These are phyloP conservation scores for Erigeron canadensis DNA, from an alignment of 129 eudicot genomes.

Conservation along the genomic window DNA sequence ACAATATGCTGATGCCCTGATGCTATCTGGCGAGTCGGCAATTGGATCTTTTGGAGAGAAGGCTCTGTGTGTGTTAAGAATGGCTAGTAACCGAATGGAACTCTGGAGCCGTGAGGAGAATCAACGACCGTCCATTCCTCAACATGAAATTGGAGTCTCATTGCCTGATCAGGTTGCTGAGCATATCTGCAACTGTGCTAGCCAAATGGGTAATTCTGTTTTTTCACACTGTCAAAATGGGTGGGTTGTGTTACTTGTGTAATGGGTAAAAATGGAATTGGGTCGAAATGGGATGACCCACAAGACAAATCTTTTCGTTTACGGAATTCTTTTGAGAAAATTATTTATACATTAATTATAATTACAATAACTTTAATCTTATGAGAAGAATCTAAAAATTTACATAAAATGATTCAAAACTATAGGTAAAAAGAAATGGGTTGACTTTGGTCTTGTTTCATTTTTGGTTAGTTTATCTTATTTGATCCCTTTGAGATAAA, in stretches of 20 bases:
- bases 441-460: not conserved
- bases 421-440: not conserved
- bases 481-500: not conserved
- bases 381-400: not conserved
- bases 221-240: not conserved
- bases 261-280: conserved; percentile 39
- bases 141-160: conserved; percentile 39
- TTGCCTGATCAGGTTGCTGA: conserved; percentile 57
- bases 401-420: not conserved
- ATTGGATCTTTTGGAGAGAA: conserved; percentile 60
- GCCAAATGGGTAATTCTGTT: conserved; percentile 52
- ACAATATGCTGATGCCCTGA: conserved; percentile 72
- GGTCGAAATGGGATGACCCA: not conserved
- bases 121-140: conserved; percentile 31
- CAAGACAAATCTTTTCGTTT: not conserved
- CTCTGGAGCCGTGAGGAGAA: conserved; percentile 55
- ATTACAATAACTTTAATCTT: no score
- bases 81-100: conserved; percentile 64
- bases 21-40: conserved; percentile 79
- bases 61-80: conserved; percentile 55
- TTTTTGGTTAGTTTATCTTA: not conserved
- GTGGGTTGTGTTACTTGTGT: conserved; percentile 41
- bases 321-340: no score
- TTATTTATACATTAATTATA: no score
- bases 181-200: conserved; percentile 59